Percentiles rank a stretch among this genome's conserved stretches.
Conservation (phyloP, 225 moss, liverwort and hornwort genomes). For the Ulota crispa region DNA sequence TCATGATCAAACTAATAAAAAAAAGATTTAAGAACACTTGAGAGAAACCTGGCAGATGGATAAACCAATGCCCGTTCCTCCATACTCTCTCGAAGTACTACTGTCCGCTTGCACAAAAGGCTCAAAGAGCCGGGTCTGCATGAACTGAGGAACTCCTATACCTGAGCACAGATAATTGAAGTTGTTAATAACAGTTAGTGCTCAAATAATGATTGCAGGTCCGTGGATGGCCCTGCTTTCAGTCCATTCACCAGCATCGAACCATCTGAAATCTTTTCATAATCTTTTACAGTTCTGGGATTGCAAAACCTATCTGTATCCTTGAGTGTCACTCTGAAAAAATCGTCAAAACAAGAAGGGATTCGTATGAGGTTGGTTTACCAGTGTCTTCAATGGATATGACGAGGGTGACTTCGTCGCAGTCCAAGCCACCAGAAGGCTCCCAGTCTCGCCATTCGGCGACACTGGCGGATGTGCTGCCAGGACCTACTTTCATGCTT, state of each 20-base stretch:
- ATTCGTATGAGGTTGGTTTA: neutral
- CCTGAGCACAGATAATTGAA: conserved; percentile 42
- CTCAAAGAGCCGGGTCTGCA: conserved; percentile 81
- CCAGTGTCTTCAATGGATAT: conserved; percentile 90
- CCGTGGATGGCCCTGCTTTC: neutral
- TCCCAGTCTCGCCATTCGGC: conserved; percentile 65
- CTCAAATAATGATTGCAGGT: neutral
- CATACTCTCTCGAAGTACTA: conserved; percentile 87
- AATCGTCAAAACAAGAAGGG: neutral
- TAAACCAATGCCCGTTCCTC: conserved; percentile 92
- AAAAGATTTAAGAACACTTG: neutral
- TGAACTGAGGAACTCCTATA: conserved; percentile 72
- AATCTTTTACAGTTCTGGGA: neutral
- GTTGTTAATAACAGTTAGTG: neutral
- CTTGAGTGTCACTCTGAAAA: too few relatives aligned
- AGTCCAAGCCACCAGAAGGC: conserved; percentile 28
- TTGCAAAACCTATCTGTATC: too few relatives aligned
- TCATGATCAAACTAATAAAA: neutral
- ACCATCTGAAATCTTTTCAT: neutral
- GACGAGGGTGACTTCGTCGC: conserved; percentile 44
- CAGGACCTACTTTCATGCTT: conserved; percentile 71
- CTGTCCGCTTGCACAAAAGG: conserved; percentile 93
- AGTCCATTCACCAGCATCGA: neutral
- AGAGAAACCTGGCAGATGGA: conserved; percentile 81
- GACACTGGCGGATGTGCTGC: conserved; percentile 42